Evolutionary conservation across 441 rosid genomes (phyloP).

Genomic region (Raphanus hybrid): DNA sequence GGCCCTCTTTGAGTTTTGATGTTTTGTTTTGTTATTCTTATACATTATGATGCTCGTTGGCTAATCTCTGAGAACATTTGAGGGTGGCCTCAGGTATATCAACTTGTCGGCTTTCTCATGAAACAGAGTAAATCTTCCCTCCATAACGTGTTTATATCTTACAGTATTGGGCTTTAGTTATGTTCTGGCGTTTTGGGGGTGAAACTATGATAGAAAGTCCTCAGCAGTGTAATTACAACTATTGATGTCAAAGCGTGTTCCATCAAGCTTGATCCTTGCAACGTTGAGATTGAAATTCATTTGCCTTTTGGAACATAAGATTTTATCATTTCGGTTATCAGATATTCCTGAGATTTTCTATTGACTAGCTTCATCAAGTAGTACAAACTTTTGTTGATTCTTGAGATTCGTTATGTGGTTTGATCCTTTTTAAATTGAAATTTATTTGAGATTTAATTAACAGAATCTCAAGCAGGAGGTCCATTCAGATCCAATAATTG

Average conservation of each 20-base stretch:
- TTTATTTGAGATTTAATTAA: too few relatives aligned
- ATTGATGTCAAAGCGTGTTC: too few relatives aligned
- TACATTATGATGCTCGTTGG: background rate
- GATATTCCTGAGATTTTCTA: background rate
- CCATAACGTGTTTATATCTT: too few relatives aligned
- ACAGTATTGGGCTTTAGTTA: too few relatives aligned
- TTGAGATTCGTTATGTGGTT: background rate
- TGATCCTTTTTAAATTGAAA: background rate
- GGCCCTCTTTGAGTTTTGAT: slow-evolving; percentile 28
- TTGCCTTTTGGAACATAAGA: background rate
- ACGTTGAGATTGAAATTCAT: background rate
- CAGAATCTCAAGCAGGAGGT: background rate
- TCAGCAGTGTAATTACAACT: too few relatives aligned
- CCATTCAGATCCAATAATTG: too few relatives aligned
- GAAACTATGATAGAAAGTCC: too few relatives aligned
- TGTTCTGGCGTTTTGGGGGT: too few relatives aligned
- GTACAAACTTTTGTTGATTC: too few relatives aligned
- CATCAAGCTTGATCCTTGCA: too few relatives aligned
- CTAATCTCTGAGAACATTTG: background rate
- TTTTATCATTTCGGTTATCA: background rate
- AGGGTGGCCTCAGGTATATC: background rate
- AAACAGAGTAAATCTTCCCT: background rate
- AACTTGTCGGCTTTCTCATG: background rate
- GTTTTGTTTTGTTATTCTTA: background rate
- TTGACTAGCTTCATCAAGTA: background rate